These are phyloP conservation scores for Aspergillus hiratsukae DNA, from an alignment of 2,329 filamentous ascomycete genomes.

Conservation along the genomic window DNA sequence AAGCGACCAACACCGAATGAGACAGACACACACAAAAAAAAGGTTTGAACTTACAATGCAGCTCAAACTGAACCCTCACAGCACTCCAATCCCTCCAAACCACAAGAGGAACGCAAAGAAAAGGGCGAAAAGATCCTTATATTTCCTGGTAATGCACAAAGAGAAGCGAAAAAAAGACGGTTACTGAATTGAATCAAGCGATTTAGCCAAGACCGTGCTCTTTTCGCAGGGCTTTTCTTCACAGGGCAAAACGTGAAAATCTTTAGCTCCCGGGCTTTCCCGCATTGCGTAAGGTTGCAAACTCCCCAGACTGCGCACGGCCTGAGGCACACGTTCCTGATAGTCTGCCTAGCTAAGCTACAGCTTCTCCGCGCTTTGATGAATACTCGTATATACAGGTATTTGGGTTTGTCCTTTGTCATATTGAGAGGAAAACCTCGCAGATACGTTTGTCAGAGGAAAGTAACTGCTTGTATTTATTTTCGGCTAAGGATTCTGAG, in stretches of 20 bases:
- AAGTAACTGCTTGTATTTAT: not conserved
- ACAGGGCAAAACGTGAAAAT: conserved; percentile 24
- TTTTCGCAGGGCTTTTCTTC: conserved; percentile 4
- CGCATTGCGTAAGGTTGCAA: conserved; percentile 35
- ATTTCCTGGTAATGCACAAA: not conserved
- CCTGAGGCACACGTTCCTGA: conserved; percentile 17
- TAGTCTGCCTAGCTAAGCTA: not conserved
- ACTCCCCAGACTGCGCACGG: conserved; percentile 12
- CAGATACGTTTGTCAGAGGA: too few species aligned
- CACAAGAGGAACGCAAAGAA: conserved; percentile 10
- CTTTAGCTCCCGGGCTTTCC: conserved; percentile 37
- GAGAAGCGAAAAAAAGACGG: conserved; percentile 10
- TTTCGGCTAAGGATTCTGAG: not conserved
- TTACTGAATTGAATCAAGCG: conserved; percentile 10
- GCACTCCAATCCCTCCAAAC: conserved; percentile 24
- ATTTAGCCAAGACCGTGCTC: conserved; percentile 10
- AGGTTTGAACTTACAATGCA: conserved; percentile 12
- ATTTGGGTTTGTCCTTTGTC: not conserved
- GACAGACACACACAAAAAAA: conserved; percentile 7
- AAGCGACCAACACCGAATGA: conserved; percentile 9
- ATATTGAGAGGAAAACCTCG: not conserved
- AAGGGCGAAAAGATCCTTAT: conserved; percentile 1
- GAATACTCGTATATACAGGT: not conserved
- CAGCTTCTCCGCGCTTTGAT: not conserved
- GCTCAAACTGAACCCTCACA: conserved; percentile 16